These are phyloP conservation scores for Fomitopsis pulvina DNA, from an alignment of 768 basidiomycete genomes.

Conservation along the genomic window DNA sequence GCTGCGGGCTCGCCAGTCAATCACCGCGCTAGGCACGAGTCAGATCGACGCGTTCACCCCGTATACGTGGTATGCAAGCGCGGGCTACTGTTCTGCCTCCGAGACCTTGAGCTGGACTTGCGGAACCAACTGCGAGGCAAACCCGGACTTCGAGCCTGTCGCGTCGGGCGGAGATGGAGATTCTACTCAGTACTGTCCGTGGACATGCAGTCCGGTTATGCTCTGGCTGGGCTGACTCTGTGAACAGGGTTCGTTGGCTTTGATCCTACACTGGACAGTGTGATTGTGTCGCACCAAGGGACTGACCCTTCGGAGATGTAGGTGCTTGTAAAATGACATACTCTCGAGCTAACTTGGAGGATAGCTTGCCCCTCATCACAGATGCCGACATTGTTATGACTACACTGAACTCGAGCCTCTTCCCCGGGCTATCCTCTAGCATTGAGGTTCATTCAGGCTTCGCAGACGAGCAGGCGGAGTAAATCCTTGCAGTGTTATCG, in stretches of 20 bases:
- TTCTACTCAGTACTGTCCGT: conserved; percentile 32
- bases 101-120: conserved; percentile 23
- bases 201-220: too few species aligned
- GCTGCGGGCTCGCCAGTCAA: conserved; percentile 9
- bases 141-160: conserved; percentile 38
- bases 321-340: not conserved
- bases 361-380: conserved; percentile 32
- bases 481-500: conserved; percentile 6
- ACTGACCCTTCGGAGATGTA: conserved; percentile 29
- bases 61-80: conserved; percentile 25
- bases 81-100: conserved; percentile 24
- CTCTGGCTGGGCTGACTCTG: not conserved
- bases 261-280: conserved; percentile 30
- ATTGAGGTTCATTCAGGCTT: conserved; percentile 45
- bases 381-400: conserved; percentile 35
- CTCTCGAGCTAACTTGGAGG: not conserved
- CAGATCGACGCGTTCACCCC: conserved; percentile 22
- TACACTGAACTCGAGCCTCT: conserved; percentile 32
- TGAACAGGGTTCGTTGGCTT: conserved; percentile 46
- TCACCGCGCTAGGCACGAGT: conserved; percentile 17
- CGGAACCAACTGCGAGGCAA: conserved; percentile 37
- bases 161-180: conserved; percentile 43
- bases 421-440: conserved; percentile 38
- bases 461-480: conserved; percentile 36
- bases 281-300: conserved; percentile 33